Base-by-base conservation (phyloP, 2,329 filamentous ascomycete species). In the Monosporascus sp. region DNA sequence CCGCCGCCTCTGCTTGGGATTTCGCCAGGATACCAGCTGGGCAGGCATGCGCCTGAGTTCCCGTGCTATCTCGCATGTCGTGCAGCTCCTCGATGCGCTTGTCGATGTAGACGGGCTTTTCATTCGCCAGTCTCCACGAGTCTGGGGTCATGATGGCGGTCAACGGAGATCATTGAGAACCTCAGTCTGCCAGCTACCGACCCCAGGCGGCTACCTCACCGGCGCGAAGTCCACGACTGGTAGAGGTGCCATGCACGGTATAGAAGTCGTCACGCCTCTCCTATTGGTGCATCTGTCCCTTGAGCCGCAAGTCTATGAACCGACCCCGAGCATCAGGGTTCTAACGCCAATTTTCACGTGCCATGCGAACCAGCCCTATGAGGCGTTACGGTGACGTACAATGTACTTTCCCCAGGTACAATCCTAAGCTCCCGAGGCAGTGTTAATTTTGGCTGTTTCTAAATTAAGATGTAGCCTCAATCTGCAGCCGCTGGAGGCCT, bases 401-500 rank as follows among this genome's bases (percentile, higher is more conserved):
- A 53, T 26, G 22, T 46, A 46, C 43, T 46, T 46, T 46, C 5
- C 22, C 6, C 35, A 48, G 38, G 46, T 35, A n/a, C 43, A 43
- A 19, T 31, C 55, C 47, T 35, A 48, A 37, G 47, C 45, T 50
- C 49, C 40, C 44, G 50, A 26, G 48, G 16, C 44, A 55, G 50
- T 47, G 57, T 63, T 68, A 67, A 68, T 70, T 69, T 69, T 69
- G 55, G 49, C 52, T 56, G 55, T 64, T 73, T 59, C 69, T 72
- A 71, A 68, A 68, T 65, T 68, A 65, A 67, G 69, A 59, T 56
- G 57, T 60, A 69, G 68, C 64, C 68, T 69, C 66, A 64, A 64
- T 58, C 58, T 71, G 69, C 66, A 71, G 63, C 65, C 63, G 59
- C 62, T 60, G 47, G 59, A 60, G 60, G 62, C 55, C 61, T 68